phyloP scores from a whole-genome alignment of 179 eudicot species.

The Beta lomatogona region DNA sequence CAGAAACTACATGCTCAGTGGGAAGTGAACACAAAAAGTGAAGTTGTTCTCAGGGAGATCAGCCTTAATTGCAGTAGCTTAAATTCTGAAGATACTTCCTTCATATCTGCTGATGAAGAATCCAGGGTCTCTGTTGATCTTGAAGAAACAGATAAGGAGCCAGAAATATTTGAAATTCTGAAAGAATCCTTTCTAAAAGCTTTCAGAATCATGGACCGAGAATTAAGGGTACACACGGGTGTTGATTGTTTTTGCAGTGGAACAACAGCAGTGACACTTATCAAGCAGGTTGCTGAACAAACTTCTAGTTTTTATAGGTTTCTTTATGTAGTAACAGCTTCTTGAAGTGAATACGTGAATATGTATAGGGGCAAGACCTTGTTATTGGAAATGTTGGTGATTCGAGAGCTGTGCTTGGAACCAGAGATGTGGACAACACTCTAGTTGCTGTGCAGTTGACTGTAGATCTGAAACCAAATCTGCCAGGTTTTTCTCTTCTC shows the following conservation, averaged over 20 bases:
- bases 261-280: constrained; percentile 82
- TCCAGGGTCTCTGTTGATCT: constrained; percentile 46
- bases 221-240: constrained; percentile 56
- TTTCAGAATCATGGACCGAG: constrained; percentile 78
- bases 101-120: constrained; percentile 60
- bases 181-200: constrained; percentile 83
- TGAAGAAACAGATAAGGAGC: constrained; percentile 54
- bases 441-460: constrained; percentile 83
- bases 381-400: constrained; percentile 89
- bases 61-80: constrained; percentile 53
- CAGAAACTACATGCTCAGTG: constrained; percentile 70
- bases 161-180: constrained; percentile 61
- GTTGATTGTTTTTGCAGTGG: constrained; percentile 94
- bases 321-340: neutral
- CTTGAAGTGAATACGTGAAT: constrained; percentile 6
- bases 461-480: constrained; percentile 93
- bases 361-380: constrained; percentile 70
- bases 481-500: constrained; percentile 62
- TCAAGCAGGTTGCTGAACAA: constrained; percentile 61
- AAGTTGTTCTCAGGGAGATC: constrained; percentile 61
- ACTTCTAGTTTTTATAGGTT: neutral
- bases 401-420: constrained; percentile 84
- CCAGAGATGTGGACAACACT: constrained; percentile 57
- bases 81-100: constrained; percentile 59
- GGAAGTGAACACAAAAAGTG: constrained; percentile 60